A percentile compares a stretch with the other conserved stretches of the same genome.
Conservation (phyloP, 2,329 filamentous ascomycete genomes). For the Microsporum ferrugineum region DNA sequence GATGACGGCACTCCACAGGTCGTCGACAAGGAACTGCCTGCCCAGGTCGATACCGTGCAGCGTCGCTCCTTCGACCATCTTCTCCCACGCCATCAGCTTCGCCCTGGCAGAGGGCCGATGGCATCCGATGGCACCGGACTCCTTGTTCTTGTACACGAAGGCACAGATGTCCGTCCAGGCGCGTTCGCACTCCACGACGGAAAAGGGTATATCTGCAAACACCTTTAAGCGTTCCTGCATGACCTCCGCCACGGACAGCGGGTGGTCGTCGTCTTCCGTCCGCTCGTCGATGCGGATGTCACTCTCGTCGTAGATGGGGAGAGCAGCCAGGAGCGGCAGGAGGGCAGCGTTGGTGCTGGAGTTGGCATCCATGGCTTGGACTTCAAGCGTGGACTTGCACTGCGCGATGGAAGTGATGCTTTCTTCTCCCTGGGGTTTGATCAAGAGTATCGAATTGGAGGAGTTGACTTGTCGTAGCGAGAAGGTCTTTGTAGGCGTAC, state of each 20-base stretch:
- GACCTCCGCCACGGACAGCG: constrained; percentile 9
- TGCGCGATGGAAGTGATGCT: constrained; percentile 34
- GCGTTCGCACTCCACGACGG: constrained; percentile 39
- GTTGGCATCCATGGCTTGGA: constrained; percentile 19
- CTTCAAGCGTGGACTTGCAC: constrained; percentile 36
- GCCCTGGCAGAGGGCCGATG: constrained; percentile 40
- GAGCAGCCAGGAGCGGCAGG: neutral
- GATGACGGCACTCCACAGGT: constrained; percentile 31
- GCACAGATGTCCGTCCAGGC: constrained; percentile 43
- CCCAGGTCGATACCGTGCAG: constrained; percentile 32
- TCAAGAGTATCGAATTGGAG: constrained; percentile 51
- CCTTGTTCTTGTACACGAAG: constrained; percentile 35
- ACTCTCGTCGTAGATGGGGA: neutral
- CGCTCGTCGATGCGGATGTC: neutral
- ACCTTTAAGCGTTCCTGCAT: constrained; percentile 18
- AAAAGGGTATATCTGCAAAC: constrained; percentile 43
- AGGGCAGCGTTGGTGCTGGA: neutral
- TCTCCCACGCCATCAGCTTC: constrained; percentile 41
- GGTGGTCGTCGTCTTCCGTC: constrained; percentile 3
- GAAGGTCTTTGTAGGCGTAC: constrained; percentile 47
- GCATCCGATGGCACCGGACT: constrained; percentile 16
- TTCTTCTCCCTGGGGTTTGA: constrained; percentile 28
- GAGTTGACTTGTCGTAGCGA: constrained; percentile 54
- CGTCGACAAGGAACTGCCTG: constrained; percentile 31
- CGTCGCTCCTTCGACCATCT: constrained; percentile 28